Conservation (phyloP, 306 rosid species). For the Trifolium subterraneum region DNA sequence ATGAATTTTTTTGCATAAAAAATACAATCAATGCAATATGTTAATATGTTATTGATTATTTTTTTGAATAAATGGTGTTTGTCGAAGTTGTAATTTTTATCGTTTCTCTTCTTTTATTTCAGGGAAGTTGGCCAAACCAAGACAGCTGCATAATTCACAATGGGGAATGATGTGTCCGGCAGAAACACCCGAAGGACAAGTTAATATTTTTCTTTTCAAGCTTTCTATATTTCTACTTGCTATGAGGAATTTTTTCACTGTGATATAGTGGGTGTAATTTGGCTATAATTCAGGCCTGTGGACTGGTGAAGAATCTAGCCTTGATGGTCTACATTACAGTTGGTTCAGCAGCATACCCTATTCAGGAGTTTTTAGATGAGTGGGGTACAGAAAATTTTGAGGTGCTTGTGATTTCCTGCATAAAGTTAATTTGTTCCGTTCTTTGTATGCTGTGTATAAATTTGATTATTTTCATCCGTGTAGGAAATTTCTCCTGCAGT, state of each 20-base stretch:
- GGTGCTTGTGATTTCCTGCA: slow-evolving; percentile 55
- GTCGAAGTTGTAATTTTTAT: slow-evolving; percentile 22
- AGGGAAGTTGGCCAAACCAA: slow-evolving; percentile 98
- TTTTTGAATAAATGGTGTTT: neutral
- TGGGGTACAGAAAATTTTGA: slow-evolving; percentile 99
- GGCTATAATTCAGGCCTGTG: slow-evolving; percentile 77
- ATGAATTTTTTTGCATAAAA: slow-evolving; percentile 34
- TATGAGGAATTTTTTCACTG: neutral
- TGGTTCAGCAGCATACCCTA: slow-evolving; percentile 98
- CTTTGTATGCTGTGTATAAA: slow-evolving; percentile 13
- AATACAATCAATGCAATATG: neutral
- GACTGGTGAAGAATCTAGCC: slow-evolving; percentile 96
- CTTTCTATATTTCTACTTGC: slow-evolving; percentile 20
- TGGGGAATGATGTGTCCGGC: slow-evolving; percentile 99
- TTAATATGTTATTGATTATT: neutral
- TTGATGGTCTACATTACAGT: slow-evolving; percentile 98
- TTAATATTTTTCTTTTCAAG: slow-evolving; percentile 45
- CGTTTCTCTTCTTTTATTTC: slow-evolving; percentile 36
- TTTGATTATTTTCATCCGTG: slow-evolving; percentile 39
- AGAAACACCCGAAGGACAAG: slow-evolving; percentile 99
- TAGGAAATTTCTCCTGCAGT: slow-evolving; percentile 99
- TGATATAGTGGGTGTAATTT: slow-evolving; percentile 39
- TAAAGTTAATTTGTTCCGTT: slow-evolving; percentile 28
- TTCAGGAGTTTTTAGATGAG: slow-evolving; percentile 95
- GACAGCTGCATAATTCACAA: slow-evolving; percentile 96